Evolutionary conservation across 306 rosid genomes (phyloP).

Genomic region (Sechiopsis laciniata): DNA sequence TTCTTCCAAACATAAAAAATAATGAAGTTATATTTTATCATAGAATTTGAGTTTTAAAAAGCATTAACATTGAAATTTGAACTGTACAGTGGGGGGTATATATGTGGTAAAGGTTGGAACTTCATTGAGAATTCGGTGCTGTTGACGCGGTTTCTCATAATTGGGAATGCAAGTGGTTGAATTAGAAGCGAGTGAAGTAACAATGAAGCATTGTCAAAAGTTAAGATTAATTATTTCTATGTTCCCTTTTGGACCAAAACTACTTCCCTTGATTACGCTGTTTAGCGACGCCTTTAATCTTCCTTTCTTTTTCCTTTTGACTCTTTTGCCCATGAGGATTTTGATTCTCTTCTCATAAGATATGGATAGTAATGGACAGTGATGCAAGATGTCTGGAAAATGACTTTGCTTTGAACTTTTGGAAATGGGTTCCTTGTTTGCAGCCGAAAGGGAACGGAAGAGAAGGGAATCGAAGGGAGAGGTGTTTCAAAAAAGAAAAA

Average conservation of each 20-base stretch:
- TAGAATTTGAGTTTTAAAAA: too few species aligned
- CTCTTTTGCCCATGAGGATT: not conserved
- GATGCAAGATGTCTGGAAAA: conserved; percentile 2
- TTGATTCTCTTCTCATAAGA: not conserved
- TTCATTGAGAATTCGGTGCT: conserved; percentile 4
- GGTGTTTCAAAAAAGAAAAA: too few species aligned
- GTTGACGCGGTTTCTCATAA: conserved; percentile 19
- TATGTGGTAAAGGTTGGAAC: not conserved
- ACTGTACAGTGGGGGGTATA: not conserved
- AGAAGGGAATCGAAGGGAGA: too few species aligned
- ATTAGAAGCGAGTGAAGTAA: not conserved
- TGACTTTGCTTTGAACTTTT: too few species aligned
- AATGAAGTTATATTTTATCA: too few species aligned
- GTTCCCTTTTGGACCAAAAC: not conserved
- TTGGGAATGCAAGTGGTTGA: not conserved
- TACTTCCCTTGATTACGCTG: conserved; percentile 17
- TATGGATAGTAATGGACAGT: not conserved
- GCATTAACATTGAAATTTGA: not conserved
- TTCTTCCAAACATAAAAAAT: too few species aligned
- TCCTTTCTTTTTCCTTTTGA: not conserved
- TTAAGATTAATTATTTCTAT: not conserved
- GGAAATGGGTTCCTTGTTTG: too few species aligned
- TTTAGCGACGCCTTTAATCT: not conserved
- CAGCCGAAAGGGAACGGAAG: too few species aligned
- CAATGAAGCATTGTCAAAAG: not conserved